These are phyloP conservation scores for Tagetes erecta DNA, from an alignment of 129 eudicot species.

Conservation along the genomic window DNA sequence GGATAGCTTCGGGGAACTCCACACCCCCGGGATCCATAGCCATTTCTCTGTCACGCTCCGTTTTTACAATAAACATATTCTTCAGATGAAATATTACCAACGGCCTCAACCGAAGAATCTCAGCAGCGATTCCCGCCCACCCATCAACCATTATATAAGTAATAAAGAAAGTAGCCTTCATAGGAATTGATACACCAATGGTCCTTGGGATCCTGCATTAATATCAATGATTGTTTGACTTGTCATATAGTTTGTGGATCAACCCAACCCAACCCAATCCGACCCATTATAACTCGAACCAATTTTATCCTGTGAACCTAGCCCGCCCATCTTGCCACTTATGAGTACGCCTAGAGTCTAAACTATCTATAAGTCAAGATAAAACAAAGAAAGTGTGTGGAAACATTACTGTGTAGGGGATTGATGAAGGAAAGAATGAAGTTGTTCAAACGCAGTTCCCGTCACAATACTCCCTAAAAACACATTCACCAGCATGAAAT, in stretches of 20 bases:
- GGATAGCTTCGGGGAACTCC: slow-evolving; percentile 83
- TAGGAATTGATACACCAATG: slow-evolving; percentile 94
- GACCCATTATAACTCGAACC: not conserved
- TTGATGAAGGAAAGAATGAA: slow-evolving; percentile 88
- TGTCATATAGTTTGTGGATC: not conserved
- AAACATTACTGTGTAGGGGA: slow-evolving; percentile 78
- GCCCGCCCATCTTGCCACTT: not conserved
- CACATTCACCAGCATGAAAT: slow-evolving; percentile 95
- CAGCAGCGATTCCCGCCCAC: slow-evolving; percentile 98
- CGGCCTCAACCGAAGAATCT: slow-evolving; percentile 82
- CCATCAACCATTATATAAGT: slow-evolving; percentile 97
- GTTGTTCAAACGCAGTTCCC: slow-evolving; percentile 92
- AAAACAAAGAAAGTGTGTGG: not conserved
- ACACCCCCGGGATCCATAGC: slow-evolving; percentile 91
- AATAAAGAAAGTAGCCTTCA: slow-evolving; percentile 96
- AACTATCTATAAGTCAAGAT: not conserved
- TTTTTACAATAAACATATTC: slow-evolving; percentile 90
- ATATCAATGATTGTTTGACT: slow-evolving; percentile 12
- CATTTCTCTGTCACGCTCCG: slow-evolving; percentile 76
- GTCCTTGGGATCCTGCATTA: slow-evolving; percentile 86
- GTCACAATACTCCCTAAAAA: slow-evolving; percentile 88
- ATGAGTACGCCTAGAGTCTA: not conserved
- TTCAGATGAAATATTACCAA: slow-evolving; percentile 84
- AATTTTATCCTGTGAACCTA: not conserved
- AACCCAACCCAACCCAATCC: not conserved